Evolutionary conservation across 345 rosid genomes (phyloP), one percentile per base, ranked within the genome.

Genomic region (Euphorbia lathyris): DNA sequence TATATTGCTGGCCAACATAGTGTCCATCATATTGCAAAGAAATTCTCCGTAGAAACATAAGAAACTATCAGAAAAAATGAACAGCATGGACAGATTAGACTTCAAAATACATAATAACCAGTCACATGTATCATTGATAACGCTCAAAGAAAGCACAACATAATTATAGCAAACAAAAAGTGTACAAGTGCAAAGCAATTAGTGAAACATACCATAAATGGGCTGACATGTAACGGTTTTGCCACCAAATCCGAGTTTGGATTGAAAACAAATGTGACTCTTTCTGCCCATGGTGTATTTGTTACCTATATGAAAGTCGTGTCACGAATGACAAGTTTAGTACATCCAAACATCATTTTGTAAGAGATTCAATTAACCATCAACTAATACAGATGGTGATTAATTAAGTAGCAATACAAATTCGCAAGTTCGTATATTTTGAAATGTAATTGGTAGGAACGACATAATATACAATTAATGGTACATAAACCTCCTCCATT

Each of bases 201-300:
- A 47, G 36, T 16, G 60, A 26, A 29, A 56, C 83, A 47, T 88
- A 94, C 97, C 97, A 94, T 91, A 79, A 90, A 94, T 68, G 99
- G 96, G 82, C 98, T 93, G 74, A 93, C 98, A 76, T 89, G 98
- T 72, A 93, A 82, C 38, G 92, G 88, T 73, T 93, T 93, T 34
- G 96, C 96, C 74, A 93, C 88, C 70, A 80, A 29, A 82, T 91
- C 96, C n/a, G 96, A 90, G 63, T 84, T 76, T 40, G 96, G 97
- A 26, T 90, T 55, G 84, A 94, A 94, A 57, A 85, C 90, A 81
- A 91, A 94, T 0, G 68, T 71, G 36, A 88, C 96, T 47, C 96
- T 81, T 76, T 94, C 97, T 8, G 90, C 97, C 97, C 99, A 94
- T 9, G 99, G 99, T 23, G 97, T 90, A 76, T 91, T 94, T 30